Base-by-base conservation (phyloP, 2,329 filamentous ascomycete species). In the Pseudogymnoascus destructans region DNA sequence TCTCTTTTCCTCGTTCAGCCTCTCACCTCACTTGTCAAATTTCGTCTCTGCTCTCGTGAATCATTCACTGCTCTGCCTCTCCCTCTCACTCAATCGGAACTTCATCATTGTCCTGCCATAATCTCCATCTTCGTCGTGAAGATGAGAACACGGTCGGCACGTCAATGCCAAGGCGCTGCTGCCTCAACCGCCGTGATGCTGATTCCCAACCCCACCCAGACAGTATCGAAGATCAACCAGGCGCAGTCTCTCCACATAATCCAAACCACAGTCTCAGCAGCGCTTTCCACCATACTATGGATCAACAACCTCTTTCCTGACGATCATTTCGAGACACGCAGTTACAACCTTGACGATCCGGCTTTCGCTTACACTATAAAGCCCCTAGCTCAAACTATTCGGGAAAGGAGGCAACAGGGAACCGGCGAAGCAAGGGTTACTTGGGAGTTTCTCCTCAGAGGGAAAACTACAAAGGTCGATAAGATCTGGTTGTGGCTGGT, bases 211-310 rank as follows among this genome's bases (percentile, higher is more conserved):
- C 40, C 19, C 9, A 46, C 40, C 6, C 11, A n/a, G 21, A 55
- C 49, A 30, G 25, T 21, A 3, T n/a, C 33, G 27, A 17, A 19
- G 13, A 19, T 55, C 25, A 55, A 19, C 5, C 25, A 55, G n/a
- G 3, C 40, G 7, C 57, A 59, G 33, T 57, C 46, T 13, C 30
- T 57, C 9, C 13, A 59, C 7, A 49, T 59, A 21, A 15, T 59
- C 5, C 57, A 59, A n/a, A 59, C 57, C 17, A 32, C 46, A 5
- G 46, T 59, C 8, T 35, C 27, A 8, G 57, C 57, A 56, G 23
- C 57, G 17, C 17, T 59, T 8, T 21, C 7, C 40, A 17, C 57
- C 7, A 58, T 58, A 13, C 19, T 42, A 15, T 58, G 38, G 19
- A 55, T 55, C 13, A 32, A 35, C 2, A 15, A 55, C 11, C 15